Conservation (phyloP, 2,329 filamentous ascomycete genomes). For the Cryoendolithus antarcticus region DNA sequence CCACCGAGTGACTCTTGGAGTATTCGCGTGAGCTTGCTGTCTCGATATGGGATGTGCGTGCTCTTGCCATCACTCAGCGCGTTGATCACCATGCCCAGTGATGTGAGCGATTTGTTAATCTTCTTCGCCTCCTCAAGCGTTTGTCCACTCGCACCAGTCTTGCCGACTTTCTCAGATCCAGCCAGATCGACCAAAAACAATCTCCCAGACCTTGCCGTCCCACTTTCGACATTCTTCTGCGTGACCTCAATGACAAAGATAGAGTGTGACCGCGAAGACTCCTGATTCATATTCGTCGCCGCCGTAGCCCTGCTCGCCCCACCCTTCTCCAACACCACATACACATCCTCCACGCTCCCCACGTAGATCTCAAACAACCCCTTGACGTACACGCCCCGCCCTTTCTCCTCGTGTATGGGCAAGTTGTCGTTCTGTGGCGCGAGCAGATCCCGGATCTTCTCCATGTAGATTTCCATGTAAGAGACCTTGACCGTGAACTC, state of each 20-base stretch:
- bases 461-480: conserved; percentile 99
- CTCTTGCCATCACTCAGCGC: conserved; percentile 94
- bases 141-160: conserved; percentile 94
- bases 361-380: conserved; percentile 91
- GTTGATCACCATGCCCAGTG: conserved; percentile 98
- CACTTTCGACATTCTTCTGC: conserved; percentile 95
- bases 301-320: conserved; percentile 82
- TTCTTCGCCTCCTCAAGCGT: conserved; percentile 98
- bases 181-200: conserved; percentile 96
- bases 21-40: conserved; percentile 95
- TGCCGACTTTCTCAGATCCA: conserved; percentile 95
- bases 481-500: conserved; percentile 98
- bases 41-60: conserved; percentile 87
- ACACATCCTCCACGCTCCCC: conserved; percentile 88
- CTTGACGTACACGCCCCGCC: conserved; percentile 90
- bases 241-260: conserved; percentile 96
- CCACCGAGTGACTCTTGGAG: conserved; percentile 93
- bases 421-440: conserved; percentile 91
- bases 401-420: conserved; percentile 96
- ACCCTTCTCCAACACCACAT: conserved; percentile 90
- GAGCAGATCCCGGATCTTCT: conserved; percentile 86
- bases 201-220: conserved; percentile 89
- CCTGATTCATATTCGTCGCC: conserved; percentile 97
- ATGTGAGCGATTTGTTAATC: conserved; percentile 99
- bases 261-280: conserved; percentile 94